These are phyloP conservation scores for Uncinocarpus reesii DNA, from an alignment of 2,329 filamentous ascomycete species.

Conservation along the genomic window DNA sequence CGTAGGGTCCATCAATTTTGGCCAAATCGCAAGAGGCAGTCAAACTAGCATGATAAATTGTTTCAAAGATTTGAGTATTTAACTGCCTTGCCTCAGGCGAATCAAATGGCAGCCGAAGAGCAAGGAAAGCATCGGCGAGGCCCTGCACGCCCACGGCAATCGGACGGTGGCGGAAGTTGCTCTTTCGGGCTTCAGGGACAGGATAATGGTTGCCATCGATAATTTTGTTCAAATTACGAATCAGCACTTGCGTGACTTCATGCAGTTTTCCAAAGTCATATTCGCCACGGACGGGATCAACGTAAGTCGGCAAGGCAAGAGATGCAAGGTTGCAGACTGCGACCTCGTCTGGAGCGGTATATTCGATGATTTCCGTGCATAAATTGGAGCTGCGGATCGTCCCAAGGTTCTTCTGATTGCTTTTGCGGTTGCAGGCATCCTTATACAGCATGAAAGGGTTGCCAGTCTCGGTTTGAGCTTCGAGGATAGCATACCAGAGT, in stretches of 20 bases:
- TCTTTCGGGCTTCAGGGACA: conserved; percentile 84
- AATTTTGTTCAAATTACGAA: conserved; percentile 94
- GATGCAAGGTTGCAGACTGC: conserved; percentile 98
- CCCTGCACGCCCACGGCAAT: conserved; percentile 96
- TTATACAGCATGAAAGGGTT: conserved; percentile 99
- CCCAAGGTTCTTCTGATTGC: conserved; percentile 99
- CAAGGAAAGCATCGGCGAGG: conserved; percentile 95
- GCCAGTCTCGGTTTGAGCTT: conserved; percentile 96
- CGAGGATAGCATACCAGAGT: conserved; percentile 96
- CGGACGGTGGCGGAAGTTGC: conserved; percentile 93
- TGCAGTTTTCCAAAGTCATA: conserved; percentile 98
- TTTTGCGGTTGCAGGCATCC: conserved; percentile 96
- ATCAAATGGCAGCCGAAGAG: conserved; percentile 92
- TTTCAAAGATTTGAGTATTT: conserved; percentile 98
- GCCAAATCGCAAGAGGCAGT: conserved; percentile 82
- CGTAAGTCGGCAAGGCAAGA: conserved; percentile 78
- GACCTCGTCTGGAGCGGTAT: conserved; percentile 93
- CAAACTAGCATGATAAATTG: conserved; percentile 91
- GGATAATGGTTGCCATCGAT: conserved; percentile 98
- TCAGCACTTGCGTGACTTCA: conserved; percentile 82
- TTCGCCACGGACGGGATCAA: conserved; percentile 70
- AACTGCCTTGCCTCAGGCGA: conserved; percentile 86
- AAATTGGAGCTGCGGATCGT: conserved; percentile 98
- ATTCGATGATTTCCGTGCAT: conserved; percentile 98
- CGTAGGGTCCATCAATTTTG: conserved; percentile 71